A percentile compares a stretch with the other conserved stretches of the same genome.
Conservation (phyloP, 2,329 filamentous ascomycete genomes). For the Pseudofabraea citricarpa region DNA sequence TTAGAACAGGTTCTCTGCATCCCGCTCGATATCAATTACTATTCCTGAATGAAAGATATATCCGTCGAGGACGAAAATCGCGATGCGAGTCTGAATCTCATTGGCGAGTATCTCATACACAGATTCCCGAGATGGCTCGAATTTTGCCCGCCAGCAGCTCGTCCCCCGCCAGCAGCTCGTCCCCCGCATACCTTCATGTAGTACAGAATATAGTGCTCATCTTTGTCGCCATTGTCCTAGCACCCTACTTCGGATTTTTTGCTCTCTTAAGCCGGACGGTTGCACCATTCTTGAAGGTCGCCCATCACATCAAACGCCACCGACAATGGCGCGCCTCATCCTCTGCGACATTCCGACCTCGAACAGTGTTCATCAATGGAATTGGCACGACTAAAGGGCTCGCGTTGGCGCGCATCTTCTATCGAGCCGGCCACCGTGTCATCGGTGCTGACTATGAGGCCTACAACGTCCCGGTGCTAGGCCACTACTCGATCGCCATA, state of each 20-base stretch:
- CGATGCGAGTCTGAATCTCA: too few species aligned
- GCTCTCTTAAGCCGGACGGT: constrained; percentile 8
- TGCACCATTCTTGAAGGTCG: constrained; percentile 9
- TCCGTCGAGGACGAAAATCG: not conserved
- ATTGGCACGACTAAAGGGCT: constrained; percentile 70
- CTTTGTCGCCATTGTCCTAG: constrained; percentile 10
- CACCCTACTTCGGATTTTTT: constrained; percentile 10
- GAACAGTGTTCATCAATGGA: constrained; percentile 65
- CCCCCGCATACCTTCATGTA: constrained; percentile 29
- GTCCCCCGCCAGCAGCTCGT: constrained; percentile 10
- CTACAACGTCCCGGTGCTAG: constrained; percentile 40
- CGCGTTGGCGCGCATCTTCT: constrained; percentile 59
- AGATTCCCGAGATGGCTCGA: not conserved
- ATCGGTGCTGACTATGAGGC: constrained; percentile 64
- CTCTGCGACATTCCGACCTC: constrained; percentile 5
- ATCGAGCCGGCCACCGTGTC: constrained; percentile 61
- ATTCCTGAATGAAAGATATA: not conserved
- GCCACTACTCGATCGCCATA: constrained; percentile 54
- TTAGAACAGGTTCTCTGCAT: too few species aligned
- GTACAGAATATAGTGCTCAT: constrained; percentile 45
- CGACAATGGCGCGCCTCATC: constrained; percentile 7
- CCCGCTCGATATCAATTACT: not conserved
- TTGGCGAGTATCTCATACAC: too few species aligned
- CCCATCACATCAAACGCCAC: constrained; percentile 8
- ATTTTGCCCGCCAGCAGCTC: not conserved